phyloP scores from a whole-genome alignment of 768 basidiomycete species.

The Xerocomellus chrysenteron region DNA sequence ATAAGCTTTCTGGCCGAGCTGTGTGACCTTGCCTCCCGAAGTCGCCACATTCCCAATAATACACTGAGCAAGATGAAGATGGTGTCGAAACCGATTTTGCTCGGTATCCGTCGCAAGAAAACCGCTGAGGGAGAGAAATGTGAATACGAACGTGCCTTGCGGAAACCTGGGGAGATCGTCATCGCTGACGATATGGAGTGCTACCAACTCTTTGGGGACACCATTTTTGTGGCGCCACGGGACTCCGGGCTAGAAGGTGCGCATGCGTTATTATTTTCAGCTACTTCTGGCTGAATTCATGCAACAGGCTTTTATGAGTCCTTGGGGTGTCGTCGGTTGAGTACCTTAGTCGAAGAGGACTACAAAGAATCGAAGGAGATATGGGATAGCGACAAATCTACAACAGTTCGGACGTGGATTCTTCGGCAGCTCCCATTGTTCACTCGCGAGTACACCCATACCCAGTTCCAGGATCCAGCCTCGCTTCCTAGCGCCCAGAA shows the following conservation, averaged over 20 bases:
- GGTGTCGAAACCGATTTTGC: conserved; percentile 64
- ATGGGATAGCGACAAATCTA: conserved; percentile 41
- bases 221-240: conserved; percentile 72
- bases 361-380: conserved; percentile 57
- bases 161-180: conserved; percentile 63
- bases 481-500: conserved; percentile 57
- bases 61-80: conserved; percentile 66
- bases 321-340: conserved; percentile 55
- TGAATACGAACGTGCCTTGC: conserved; percentile 48
- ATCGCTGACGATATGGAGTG: conserved; percentile 82
- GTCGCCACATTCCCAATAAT: conserved; percentile 46
- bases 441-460: conserved; percentile 68
- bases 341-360: conserved; percentile 54
- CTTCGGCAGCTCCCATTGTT: conserved; percentile 69
- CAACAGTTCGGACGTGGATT: conserved; percentile 54
- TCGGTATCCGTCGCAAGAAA: conserved; percentile 62
- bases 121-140: conserved; percentile 45
- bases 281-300: neutral
- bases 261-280: neutral
- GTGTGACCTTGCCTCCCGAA: conserved; percentile 75
- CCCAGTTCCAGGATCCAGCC: conserved; percentile 34
- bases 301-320: conserved; percentile 61
- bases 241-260: conserved; percentile 80
- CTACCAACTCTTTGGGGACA: conserved; percentile 70
- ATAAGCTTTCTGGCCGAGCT: conserved; percentile 75